Evolutionary conservation across 352 stramenopile species (phyloP), one percentile per base, ranked within the genome.

Genomic region (Phytophthora palmivora): DNA sequence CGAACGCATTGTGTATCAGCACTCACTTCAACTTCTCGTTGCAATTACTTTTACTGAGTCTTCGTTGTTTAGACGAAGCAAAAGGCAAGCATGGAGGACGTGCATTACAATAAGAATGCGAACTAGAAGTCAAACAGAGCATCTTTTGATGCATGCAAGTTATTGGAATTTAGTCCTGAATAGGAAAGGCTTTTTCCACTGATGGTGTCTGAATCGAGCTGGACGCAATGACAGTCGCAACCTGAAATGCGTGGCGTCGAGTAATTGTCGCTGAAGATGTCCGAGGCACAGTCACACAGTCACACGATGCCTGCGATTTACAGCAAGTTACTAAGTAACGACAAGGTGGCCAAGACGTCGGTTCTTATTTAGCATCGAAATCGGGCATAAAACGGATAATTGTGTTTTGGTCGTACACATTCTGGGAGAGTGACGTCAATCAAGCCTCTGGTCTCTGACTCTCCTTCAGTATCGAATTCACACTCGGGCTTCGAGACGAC

Each of bases 391-490:
- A 55, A 54, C n/a, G 3, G 10, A 11, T 21, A 18, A 37, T 37
- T 56, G 37, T 54, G 33, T 32, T 56, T 54, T 56, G 26, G 34
- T 14, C 15, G 3, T 15, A 18, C 44, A 39, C 44, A 43, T 37
- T 46, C 11, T 42, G 42, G 41, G 33, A 24, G 21, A 28, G 41
- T 60, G 48, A 66, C 58, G 57, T 65, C 47, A 65, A 59, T 61
- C 37, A 43, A 37, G 22, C 33, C 58, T 67, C 51, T 67, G 58
- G 49, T 38, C 48, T 59, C 54, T 65, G 54, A 58, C 54, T 70
- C 61, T 65, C 46, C 38, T 43, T 63, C 62, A 70, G 46, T 70
- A 57, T 70, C 28, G 56, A 60, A 68, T 63, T 51, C 45, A 19
- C 19, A 45, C n/a, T 22, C 28, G 26, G 37, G 43, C 39, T 24